A percentile compares a stretch with the other conserved stretches of the same genome.
These are phyloP conservation scores for Fusarium sp. DNA, from an alignment of 2,329 filamentous ascomycete species.

Conservation along the genomic window DNA sequence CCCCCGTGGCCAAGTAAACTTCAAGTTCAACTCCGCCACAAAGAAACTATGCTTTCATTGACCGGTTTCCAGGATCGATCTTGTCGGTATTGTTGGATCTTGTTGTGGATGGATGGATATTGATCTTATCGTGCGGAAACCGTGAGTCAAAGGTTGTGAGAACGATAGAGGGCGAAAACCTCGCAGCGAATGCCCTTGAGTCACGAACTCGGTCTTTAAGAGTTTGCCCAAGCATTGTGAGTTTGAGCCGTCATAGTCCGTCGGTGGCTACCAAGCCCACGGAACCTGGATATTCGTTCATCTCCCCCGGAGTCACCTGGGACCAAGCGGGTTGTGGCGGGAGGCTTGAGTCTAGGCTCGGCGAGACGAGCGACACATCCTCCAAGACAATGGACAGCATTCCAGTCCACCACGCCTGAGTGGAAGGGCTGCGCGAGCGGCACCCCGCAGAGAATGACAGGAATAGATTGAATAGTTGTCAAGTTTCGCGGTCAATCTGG, in stretches of 20 bases:
- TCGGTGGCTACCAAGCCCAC: constrained; percentile 32
- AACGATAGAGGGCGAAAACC: constrained; percentile 8
- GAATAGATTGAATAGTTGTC: neutral
- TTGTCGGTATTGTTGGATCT: constrained; percentile 4
- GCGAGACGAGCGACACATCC: constrained; percentile 26
- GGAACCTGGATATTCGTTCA: constrained; percentile 18
- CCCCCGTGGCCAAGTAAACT: constrained; percentile 10
- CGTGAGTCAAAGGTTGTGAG: neutral
- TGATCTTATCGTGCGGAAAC: neutral
- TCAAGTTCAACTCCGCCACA: constrained; percentile 9
- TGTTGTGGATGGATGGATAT: neutral
- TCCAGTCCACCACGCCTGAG: constrained; percentile 31
- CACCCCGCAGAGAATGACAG: constrained; percentile 3
- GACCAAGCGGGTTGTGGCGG: constrained; percentile 40
- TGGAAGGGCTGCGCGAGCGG: constrained; percentile 15
- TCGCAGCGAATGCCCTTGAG: constrained; percentile 11
- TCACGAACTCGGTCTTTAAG: constrained; percentile 31
- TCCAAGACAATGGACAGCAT: constrained; percentile 31
- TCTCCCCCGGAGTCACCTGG: constrained; percentile 31
- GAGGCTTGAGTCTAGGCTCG: constrained; percentile 44
- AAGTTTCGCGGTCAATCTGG: neutral
- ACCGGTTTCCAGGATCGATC: neutral
- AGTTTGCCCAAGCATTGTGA: constrained; percentile 23
- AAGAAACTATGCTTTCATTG: constrained; percentile 7
- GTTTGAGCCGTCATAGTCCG: constrained; percentile 36